Evolutionary conservation across 441 rosid species (phyloP).

Genomic region (Corymbia citriodora): DNA sequence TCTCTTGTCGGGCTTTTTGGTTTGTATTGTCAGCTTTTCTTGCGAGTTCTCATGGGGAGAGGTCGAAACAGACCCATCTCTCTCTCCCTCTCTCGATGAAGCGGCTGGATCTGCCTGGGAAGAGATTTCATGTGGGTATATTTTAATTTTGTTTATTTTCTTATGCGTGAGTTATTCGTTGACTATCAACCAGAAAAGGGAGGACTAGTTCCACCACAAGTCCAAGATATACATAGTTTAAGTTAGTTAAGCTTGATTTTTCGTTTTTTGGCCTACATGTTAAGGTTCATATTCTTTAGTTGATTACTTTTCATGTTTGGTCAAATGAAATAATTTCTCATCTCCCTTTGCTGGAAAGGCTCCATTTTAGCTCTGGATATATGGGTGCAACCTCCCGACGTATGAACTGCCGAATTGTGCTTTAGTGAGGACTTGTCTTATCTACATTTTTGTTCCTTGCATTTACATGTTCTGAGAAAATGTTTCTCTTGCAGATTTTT

Average conservation of each 20-base stretch:
- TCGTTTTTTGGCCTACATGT: not conserved
- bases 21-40: not conserved
- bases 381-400: not conserved
- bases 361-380: not conserved
- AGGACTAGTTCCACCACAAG: not conserved
- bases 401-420: not conserved
- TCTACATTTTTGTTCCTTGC: not conserved
- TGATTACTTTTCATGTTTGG: not conserved
- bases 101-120: not conserved
- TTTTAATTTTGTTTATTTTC: not conserved
- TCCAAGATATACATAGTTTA: not conserved
- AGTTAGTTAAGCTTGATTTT: not conserved
- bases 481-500: not conserved
- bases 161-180: not conserved
- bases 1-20: not conserved
- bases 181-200: not conserved
- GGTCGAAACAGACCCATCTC: not conserved
- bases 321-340: not conserved
- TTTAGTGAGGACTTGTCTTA: not conserved
- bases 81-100: not conserved
- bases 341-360: not conserved
- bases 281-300: not conserved
- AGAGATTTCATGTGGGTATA: not conserved
- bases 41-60: not conserved
- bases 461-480: not conserved